Conservation (phyloP, 1,284 basidiomycete genomes). For the Apiotrichum veenhuisii region DNA sequence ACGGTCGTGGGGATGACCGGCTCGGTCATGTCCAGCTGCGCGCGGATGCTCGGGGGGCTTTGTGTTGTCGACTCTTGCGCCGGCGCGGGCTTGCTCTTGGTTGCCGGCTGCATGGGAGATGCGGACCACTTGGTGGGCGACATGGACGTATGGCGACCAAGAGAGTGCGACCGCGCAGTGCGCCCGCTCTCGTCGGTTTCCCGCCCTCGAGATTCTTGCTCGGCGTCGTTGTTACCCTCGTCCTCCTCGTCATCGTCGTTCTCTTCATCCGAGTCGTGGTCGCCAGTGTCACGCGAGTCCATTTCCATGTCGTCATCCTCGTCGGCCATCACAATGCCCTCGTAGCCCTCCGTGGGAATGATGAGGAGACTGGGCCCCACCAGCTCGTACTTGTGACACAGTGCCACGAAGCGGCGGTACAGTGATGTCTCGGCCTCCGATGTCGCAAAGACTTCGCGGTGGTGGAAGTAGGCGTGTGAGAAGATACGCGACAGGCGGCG, state of each 20-base stretch:
- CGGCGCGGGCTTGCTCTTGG: constrained; percentile 19
- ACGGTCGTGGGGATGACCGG: constrained; percentile 5
- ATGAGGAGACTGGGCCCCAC: constrained; percentile 71
- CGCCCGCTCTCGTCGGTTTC: too few species aligned
- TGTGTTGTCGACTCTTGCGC: constrained; percentile 14
- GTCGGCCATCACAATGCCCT: constrained; percentile 15
- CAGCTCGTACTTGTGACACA: constrained; percentile 76
- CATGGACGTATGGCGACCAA: constrained; percentile 3
- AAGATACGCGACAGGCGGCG: constrained; percentile 85
- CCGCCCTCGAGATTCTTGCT: neutral
- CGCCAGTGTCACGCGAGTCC: constrained; percentile 6
- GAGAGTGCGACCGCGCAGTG: constrained; percentile 8
- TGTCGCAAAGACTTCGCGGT: constrained; percentile 67
- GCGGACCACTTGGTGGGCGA: constrained; percentile 15
- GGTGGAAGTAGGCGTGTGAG: constrained; percentile 90
- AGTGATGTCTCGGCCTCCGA: constrained; percentile 72
- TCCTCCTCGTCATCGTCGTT: constrained; percentile 13
- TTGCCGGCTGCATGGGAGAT: constrained; percentile 16
- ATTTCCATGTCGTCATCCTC: constrained; percentile 19
- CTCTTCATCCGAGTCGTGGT: constrained; percentile 4
- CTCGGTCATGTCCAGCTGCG: constrained; percentile 7
- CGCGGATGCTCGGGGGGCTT: constrained; percentile 14
- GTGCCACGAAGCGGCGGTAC: constrained; percentile 82
- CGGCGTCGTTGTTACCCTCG: constrained; percentile 8
- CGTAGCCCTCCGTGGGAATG: constrained; percentile 56